These are phyloP conservation scores for Pichiaceae sp. DNA, from an alignment of 1,139 yeast genomes.

Conservation along the genomic window DNA sequence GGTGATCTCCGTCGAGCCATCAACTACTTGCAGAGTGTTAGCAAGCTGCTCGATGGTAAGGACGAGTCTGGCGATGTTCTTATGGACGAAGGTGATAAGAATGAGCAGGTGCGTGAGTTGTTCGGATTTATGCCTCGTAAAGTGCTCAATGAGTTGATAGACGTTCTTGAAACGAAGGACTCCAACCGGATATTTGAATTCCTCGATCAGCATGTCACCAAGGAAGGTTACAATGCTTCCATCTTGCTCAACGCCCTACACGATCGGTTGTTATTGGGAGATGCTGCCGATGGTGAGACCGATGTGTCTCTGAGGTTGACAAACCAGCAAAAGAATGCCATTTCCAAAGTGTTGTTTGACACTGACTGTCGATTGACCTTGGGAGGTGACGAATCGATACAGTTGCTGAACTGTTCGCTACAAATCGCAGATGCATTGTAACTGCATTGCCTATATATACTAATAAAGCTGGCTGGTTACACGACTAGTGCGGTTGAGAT, in stretches of 20 bases:
- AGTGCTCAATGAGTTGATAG: constrained; percentile 37
- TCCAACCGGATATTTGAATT: constrained; percentile 33
- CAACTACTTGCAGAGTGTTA: constrained; percentile 82
- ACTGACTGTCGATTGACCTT: constrained; percentile 69
- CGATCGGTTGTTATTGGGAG: constrained; percentile 52
- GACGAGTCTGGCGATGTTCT: constrained; percentile 27
- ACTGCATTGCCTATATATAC: background rate
- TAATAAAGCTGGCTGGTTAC: background rate
- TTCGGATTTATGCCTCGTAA: constrained; percentile 78
- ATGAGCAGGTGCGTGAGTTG: constrained; percentile 42
- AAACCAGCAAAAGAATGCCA: constrained; percentile 51
- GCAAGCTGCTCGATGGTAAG: constrained; percentile 33
- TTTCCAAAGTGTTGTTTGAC: constrained; percentile 60
- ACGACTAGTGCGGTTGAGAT: constrained; percentile 1
- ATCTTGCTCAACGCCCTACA: constrained; percentile 77
- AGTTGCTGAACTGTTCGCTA: constrained; percentile 61
- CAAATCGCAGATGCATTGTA: constrained; percentile 42
- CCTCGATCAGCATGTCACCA: constrained; percentile 44
- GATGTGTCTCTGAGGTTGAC: constrained; percentile 26
- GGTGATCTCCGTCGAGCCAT: constrained; percentile 95
- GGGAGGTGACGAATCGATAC: constrained; percentile 90
- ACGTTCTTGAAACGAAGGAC: constrained; percentile 32
- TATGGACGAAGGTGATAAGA: constrained; percentile 14
- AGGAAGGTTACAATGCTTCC: constrained; percentile 83
- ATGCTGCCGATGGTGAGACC: constrained; percentile 6